Evolutionary conservation across 1,139 yeast genomes (phyloP), one percentile per base, ranked within the genome.

Genomic region (Suhomyces bokatorum): DNA sequence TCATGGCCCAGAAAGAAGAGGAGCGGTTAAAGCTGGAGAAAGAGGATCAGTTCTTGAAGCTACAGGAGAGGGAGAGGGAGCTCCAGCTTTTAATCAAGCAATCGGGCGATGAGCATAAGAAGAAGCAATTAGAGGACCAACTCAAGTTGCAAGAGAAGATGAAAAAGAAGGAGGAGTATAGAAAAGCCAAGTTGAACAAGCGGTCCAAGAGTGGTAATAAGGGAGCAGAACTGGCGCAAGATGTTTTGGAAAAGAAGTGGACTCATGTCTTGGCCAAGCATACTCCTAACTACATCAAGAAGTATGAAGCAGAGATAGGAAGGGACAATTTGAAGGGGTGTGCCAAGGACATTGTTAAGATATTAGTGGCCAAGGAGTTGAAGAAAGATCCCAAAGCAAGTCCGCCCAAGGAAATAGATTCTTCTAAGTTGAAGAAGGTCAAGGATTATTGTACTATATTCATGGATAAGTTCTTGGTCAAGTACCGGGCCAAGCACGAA

Each of bases 261-360:
- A 74, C 75, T 16, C 72, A 67, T 39, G 63, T 77, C 28, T 81
- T 93, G 62, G 98, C 97, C 2, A 67, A 76, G 22, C 75, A 80
- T 56, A 86, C 93, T 15, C 97, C 98, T 4, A 90, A 90, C 57
- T 66, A 86, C 55, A 73, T 91, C 42, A 83, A 83, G 53, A 80
- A 80, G 53, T 82, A 85, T 60, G 85, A 81, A 52, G 62, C 70
- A 2, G 81, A 80, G 45, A 73, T 91, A 20, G 93, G 90, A 2
- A 81, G 81, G 49, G 95, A 87, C 4, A 76, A 81, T 45, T 62
- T 89, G 43, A 93, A 90, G 64, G 77, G 78, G 30, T 86, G 93
- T 62, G 88, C 97, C 1, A 78, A 82, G 51, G 97, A 90, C 42
- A 78, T 89, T 48, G 88, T 84, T 3, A 77, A 80, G 48, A 67